Conservation (phyloP, 768 basidiomycete species). For the Termitomyces sp. region DNA sequence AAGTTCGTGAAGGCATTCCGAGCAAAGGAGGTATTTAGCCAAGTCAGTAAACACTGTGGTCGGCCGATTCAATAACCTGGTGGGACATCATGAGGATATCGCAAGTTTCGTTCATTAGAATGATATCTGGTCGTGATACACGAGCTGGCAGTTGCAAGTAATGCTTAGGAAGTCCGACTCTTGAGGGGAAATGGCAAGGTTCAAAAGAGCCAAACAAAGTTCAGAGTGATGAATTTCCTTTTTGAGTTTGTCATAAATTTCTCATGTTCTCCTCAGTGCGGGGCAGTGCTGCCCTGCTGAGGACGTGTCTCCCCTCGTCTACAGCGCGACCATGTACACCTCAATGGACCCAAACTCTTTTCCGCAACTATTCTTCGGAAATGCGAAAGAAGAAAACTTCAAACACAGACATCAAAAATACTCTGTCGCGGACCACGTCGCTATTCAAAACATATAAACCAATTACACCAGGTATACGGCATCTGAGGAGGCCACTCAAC, state of each 20-base stretch:
- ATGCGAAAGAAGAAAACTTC: slow-evolving; percentile 28
- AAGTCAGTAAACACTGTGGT: neutral
- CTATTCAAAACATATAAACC: slow-evolving; percentile 90
- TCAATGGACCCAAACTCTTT: slow-evolving; percentile 6
- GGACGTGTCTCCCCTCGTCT: slow-evolving; percentile 23
- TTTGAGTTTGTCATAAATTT: slow-evolving; percentile 13
- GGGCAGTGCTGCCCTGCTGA: slow-evolving; percentile 33
- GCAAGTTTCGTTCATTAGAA: neutral
- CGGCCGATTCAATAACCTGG: neutral
- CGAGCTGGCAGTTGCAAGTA: neutral
- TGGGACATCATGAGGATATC: neutral
- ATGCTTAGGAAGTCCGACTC: neutral
- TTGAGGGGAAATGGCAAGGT: neutral
- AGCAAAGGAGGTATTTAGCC: too few species aligned
- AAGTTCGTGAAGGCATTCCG: too few species aligned
- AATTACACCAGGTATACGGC: slow-evolving; percentile 79
- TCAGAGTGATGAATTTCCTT: slow-evolving; percentile 13
- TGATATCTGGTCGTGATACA: neutral
- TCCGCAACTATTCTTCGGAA: slow-evolving; percentile 29
- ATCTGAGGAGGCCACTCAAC: slow-evolving; percentile 77
- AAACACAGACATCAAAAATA: slow-evolving; percentile 28
- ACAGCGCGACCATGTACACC: slow-evolving; percentile 16
- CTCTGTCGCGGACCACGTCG: slow-evolving; percentile 44
- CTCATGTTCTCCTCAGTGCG: slow-evolving; percentile 40
- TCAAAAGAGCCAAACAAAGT: slow-evolving; percentile 8